These are phyloP conservation scores for Colletotrichum echinochloae DNA, from an alignment of 2,329 filamentous ascomycete genomes.

Conservation along the genomic window DNA sequence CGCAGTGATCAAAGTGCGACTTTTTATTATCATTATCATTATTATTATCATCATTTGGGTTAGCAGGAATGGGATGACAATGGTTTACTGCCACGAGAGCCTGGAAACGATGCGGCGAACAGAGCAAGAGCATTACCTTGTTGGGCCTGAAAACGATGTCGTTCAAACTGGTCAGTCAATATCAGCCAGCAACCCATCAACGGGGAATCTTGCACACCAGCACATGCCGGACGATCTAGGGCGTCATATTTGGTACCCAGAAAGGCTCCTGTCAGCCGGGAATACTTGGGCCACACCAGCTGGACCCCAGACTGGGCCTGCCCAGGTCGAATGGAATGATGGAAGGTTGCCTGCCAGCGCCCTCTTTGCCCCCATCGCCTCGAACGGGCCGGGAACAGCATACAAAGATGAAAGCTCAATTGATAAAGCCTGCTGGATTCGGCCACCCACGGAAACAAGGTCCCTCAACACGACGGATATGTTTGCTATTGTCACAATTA, in stretches of 20 bases:
- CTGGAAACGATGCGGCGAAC: neutral
- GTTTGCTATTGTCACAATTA: slow-evolving; percentile 16
- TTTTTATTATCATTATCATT: slow-evolving; percentile 15
- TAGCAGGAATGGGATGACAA: slow-evolving; percentile 32
- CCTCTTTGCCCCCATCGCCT: neutral
- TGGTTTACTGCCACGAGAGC: slow-evolving; percentile 18
- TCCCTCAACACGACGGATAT: neutral
- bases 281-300: neutral
- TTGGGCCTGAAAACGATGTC: neutral
- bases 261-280: neutral
- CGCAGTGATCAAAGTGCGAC: slow-evolving; percentile 31
- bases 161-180: neutral
- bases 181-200: neutral
- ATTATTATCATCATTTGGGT: slow-evolving; percentile 17
- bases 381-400: neutral
- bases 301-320: slow-evolving; percentile 3
- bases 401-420: neutral
- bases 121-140: too few relatives aligned
- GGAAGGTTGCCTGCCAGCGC: neutral
- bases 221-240: neutral
- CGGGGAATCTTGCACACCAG: neutral
- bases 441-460: neutral
- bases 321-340: neutral
- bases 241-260: neutral
- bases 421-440: neutral